A percentile compares a stretch with the other conserved stretches of the same genome.
Evolutionary conservation across 257 asterid species (phyloP).

Genomic region (Lithospermum erythrorhizon): DNA sequence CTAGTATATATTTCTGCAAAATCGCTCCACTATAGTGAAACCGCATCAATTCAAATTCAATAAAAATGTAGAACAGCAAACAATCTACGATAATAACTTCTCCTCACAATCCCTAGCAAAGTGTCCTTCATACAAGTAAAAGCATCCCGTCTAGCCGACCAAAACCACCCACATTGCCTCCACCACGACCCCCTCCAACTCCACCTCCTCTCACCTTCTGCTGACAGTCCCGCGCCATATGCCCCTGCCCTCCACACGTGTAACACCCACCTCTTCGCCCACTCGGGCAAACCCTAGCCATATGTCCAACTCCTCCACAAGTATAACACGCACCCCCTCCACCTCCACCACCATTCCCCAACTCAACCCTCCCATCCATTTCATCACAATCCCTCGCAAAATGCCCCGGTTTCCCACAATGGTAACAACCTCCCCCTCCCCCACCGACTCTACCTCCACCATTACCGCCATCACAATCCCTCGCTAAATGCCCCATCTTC

Average conservation of each 20-base stretch:
- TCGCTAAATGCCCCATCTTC: slow-evolving; percentile 27
- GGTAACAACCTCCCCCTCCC: slow-evolving; percentile 19
- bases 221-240: slow-evolving; percentile 58
- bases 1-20: not conserved
- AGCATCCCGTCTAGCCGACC: slow-evolving; percentile 49
- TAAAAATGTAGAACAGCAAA: too few relatives aligned
- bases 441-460: not conserved
- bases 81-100: not conserved
- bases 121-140: slow-evolving; percentile 58
- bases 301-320: slow-evolving; percentile 58
- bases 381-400: slow-evolving; percentile 27
- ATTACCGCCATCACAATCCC: slow-evolving; percentile 18
- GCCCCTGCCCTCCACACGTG: slow-evolving; percentile 55
- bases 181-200: slow-evolving; percentile 21
- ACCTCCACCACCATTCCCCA: slow-evolving; percentile 15
- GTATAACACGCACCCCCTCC: slow-evolving; percentile 41
- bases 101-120: slow-evolving; percentile 58
- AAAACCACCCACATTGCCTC: slow-evolving; percentile 29
- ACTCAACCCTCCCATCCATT: not conserved
- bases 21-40: not conserved
- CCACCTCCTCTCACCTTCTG: slow-evolving; percentile 22
- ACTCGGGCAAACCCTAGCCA: slow-evolving; percentile 43
- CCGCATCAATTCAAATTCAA: not conserved
- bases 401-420: slow-evolving; percentile 29
- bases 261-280: slow-evolving; percentile 37